These are phyloP conservation scores for Cetradonia linearis DNA, from an alignment of 495 filamentous ascomycete species.

Conservation along the genomic window DNA sequence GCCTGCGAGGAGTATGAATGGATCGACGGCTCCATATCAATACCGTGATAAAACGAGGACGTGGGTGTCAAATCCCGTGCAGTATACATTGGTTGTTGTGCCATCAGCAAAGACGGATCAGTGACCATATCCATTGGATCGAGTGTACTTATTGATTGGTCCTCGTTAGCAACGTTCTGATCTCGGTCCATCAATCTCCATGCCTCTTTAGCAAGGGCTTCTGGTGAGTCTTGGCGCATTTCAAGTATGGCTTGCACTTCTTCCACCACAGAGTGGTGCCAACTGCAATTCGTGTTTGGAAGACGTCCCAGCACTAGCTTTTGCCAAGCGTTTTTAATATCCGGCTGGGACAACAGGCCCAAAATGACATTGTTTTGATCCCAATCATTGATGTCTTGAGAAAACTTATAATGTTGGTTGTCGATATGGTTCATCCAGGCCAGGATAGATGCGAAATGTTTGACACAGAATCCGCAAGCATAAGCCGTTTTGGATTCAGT, in stretches of 20 bases:
- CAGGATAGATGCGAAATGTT: neutral
- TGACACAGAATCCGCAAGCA: slow-evolving; percentile 8
- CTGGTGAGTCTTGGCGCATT: neutral
- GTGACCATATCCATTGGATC: neutral
- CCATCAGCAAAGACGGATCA: neutral
- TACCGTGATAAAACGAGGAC: neutral
- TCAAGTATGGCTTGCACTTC: neutral
- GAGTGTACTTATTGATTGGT: neutral
- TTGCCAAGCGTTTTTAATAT: neutral
- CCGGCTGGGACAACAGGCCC: slow-evolving; percentile 2
- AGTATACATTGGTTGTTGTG: neutral
- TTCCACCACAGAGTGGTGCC: neutral
- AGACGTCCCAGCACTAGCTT: neutral
- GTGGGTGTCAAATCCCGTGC: neutral
- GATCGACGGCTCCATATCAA: neutral
- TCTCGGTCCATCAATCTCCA: neutral
- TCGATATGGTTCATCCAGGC: slow-evolving; percentile 10
- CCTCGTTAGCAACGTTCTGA: neutral
- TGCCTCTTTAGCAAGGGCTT: neutral
- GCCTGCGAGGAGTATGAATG: neutral
- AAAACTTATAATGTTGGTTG: neutral
- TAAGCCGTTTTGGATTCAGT: neutral
- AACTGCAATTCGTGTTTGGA: neutral
- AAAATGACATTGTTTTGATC: neutral
- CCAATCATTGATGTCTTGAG: slow-evolving; percentile 1